Conservation (phyloP, 768 basidiomycete species). For the Tylopilus vinaceipallidus region DNA sequence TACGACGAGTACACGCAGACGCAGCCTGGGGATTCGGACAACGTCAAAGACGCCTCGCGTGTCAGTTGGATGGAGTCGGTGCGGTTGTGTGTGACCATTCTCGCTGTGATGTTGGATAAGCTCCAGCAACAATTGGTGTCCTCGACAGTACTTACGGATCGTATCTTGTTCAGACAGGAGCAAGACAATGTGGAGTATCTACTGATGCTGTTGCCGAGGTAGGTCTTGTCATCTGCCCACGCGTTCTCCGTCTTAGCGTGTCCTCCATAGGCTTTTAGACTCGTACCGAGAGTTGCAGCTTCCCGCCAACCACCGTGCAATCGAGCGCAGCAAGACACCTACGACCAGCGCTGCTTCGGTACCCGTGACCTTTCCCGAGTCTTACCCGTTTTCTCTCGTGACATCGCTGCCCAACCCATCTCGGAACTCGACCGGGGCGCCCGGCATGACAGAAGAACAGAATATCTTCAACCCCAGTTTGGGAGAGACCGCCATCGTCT, state of each 20-base stretch:
- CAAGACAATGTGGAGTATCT: constrained; percentile 91
- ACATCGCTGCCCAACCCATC: constrained; percentile 59
- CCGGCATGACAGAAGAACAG: constrained; percentile 44
- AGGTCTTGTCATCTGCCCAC: constrained; percentile 17
- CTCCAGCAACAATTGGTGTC: constrained; percentile 77
- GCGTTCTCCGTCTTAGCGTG: constrained; percentile 3
- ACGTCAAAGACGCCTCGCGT: constrained; percentile 66
- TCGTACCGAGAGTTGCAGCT: constrained; percentile 84
- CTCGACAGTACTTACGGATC: constrained; percentile 60
- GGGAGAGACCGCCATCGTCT: constrained; percentile 84
- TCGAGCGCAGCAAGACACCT: constrained; percentile 64
- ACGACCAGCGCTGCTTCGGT: constrained; percentile 54
- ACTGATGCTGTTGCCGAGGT: constrained; percentile 82
- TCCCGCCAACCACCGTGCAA: constrained; percentile 59
- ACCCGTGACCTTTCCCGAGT: constrained; percentile 89
- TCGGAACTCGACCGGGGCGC: constrained; percentile 40
- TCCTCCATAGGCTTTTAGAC: constrained; percentile 63
- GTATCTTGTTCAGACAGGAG: constrained; percentile 66
- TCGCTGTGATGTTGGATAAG: constrained; percentile 88
- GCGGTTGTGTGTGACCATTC: constrained; percentile 84
- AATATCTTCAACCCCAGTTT: constrained; percentile 67
- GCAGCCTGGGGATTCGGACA: constrained; percentile 64
- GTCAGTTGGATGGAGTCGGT: constrained; percentile 88
- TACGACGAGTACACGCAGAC: constrained; percentile 80
- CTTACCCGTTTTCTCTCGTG: constrained; percentile 88